Base-by-base conservation (phyloP, 2,329 filamentous ascomycete genomes). In the Dothideomycetes sp. region DNA sequence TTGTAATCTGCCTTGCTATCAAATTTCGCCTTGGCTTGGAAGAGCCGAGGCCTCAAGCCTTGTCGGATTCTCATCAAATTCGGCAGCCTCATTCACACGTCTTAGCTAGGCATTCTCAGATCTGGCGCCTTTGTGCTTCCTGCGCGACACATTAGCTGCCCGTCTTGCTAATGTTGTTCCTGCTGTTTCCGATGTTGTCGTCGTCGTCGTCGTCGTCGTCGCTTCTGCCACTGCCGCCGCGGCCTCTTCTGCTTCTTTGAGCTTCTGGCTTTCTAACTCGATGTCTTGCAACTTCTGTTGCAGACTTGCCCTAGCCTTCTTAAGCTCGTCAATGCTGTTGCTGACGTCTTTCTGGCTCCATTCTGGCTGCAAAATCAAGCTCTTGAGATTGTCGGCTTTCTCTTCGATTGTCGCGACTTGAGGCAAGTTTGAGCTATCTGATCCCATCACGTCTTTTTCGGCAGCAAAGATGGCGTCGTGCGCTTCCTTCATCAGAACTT, bases 391-490 rank as follows among this genome's bases (percentile, higher is more conserved):
- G 10, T 51, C 46, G 12, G 54, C 48, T 10, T 48, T 47, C 12
- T 49, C 49, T n/a, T 49, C 47, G 3, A 60, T 44, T 2, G 28
- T 36, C n/a, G 45, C 41, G 19, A 55, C 22, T 19, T 58, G 53
- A 3, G 47, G 42, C 8, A 32, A 25, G 4, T 43, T 32, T 2
- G 37, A 27, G 10, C 43, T 45, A 16, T 45, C 47, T 4, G 43
- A 36, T 13, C 52, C 51, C 2, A 57, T 40, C 2, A 58, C 45
- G n/a, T 55, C 54, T 27, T 56, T 57, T 36, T 61, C 57, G 9
- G 50, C 56, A 1, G 51, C 52, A 18, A 61, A 59, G 33, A 61
- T 58, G 13, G 55, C 56, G 33, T 59, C 56, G 34, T 61, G 59
- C 1, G 59, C 58, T 6, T 57, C 44, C 13, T 50, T 53, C 36